These are phyloP conservation scores for Ophiostoma sp. DNA, from an alignment of 2,329 filamentous ascomycete species.

Conservation along the genomic window DNA sequence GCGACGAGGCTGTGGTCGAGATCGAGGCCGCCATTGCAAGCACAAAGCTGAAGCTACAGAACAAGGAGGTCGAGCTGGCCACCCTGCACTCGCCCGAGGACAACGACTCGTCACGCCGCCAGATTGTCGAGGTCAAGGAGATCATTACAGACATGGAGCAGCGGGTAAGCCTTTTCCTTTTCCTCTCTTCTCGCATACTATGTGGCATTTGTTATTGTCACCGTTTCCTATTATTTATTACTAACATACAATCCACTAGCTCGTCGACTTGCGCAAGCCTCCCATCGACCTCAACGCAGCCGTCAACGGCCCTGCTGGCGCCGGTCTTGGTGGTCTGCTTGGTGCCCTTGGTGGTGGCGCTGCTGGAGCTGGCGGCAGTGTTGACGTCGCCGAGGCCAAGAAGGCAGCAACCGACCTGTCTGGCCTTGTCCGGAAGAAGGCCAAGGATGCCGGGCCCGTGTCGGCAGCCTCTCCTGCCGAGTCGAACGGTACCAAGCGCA, in stretches of 20 bases:
- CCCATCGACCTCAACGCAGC: constrained; percentile 54
- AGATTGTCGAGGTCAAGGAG: constrained; percentile 69
- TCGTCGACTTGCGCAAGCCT: constrained; percentile 63
- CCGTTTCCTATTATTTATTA: neutral
- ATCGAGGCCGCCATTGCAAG: constrained; percentile 70
- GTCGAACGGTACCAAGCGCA: constrained; percentile 41
- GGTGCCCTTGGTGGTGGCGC: constrained; percentile 47
- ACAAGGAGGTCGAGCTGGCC: constrained; percentile 62
- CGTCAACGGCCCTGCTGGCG: constrained; percentile 47
- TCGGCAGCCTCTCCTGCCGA: constrained; percentile 29
- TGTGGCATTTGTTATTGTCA: neutral
- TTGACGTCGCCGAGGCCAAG: constrained; percentile 55
- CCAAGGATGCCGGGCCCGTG: constrained; percentile 36
- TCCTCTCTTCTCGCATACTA: neutral
- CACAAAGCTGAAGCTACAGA: constrained; percentile 64
- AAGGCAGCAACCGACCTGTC: constrained; percentile 69
- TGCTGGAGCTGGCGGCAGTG: constrained; percentile 42
- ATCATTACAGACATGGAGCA: constrained; percentile 75
- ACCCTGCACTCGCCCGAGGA: constrained; percentile 61
- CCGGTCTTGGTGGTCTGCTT: constrained; percentile 54
- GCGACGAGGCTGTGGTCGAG: constrained; percentile 65
- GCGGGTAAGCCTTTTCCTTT: constrained; percentile 34
- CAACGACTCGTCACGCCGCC: constrained; percentile 56
- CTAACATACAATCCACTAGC: constrained; percentile 31
- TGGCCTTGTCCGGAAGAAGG: constrained; percentile 66